Evolutionary conservation across 257 asterid genomes (phyloP).

Genomic region (Lantana camara): DNA sequence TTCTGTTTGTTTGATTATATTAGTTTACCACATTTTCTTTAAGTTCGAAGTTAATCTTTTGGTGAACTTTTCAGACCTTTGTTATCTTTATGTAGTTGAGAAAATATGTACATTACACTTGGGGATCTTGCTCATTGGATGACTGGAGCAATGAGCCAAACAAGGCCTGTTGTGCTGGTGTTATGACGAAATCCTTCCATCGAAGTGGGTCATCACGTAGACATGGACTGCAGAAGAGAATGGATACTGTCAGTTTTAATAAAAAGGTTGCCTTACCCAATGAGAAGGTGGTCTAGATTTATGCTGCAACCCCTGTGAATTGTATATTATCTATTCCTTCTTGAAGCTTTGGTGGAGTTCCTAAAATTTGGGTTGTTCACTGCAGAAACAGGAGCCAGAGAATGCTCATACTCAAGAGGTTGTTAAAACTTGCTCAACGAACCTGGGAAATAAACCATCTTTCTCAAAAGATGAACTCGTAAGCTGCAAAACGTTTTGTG

Average conservation of each 20-base stretch:
- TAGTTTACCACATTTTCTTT: neutral
- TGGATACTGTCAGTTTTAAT: neutral
- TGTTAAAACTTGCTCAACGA: neutral
- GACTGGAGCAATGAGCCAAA: neutral
- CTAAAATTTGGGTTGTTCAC: too few species aligned
- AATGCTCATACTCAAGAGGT: neutral
- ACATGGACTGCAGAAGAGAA: neutral
- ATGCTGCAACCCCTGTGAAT: slow-evolving; percentile 14
- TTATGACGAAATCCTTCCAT: neutral
- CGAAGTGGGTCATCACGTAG: neutral
- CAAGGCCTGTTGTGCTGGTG: neutral
- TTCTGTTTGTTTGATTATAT: too few species aligned
- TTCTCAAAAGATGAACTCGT: neutral
- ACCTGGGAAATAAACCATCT: neutral
- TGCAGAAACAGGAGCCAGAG: neutral
- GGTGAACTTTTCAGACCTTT: neutral
- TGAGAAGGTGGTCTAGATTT: slow-evolving; percentile 51
- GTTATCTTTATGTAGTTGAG: neutral
- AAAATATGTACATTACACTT: neutral
- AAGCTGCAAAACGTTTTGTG: slow-evolving; percentile 20
- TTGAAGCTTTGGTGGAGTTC: slow-evolving; percentile 18
- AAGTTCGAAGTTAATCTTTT: neutral
- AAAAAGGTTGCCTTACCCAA: slow-evolving; percentile 30
- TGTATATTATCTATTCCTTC: slow-evolving; percentile 15
- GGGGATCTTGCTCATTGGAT: neutral